Percentiles rank a stretch among this genome's conserved stretches.
Evolutionary conservation across 352 stramenopile species (phyloP).

Genomic region (Globisporangium polare): DNA sequence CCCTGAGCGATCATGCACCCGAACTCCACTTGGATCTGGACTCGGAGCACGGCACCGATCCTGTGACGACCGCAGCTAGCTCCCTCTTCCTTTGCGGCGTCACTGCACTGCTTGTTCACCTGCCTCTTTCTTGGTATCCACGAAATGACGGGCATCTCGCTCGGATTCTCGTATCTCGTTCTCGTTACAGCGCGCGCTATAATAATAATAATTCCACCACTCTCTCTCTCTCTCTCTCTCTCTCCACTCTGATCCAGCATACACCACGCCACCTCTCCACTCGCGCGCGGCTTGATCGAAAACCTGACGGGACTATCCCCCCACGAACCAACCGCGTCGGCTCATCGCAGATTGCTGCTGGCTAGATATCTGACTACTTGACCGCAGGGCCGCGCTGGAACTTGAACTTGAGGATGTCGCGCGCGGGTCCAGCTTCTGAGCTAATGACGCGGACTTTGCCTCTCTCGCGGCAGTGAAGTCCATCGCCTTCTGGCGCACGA

Average conservation of each 20-base stretch:
- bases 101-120: not conserved
- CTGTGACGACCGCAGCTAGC: not conserved
- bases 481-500: conserved; percentile 36
- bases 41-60: not conserved
- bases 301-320: not conserved
- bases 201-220: conserved; percentile 15
- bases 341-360: conserved; percentile 3
- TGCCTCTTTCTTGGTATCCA: not conserved
- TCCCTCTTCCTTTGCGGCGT: not conserved
- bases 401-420: not conserved
- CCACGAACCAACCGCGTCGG: not conserved
- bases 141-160: not conserved
- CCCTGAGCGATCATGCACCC: too few species aligned
- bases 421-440: conserved; percentile 4
- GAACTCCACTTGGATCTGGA: too few species aligned
- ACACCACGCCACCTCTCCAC: not conserved
- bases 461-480: conserved; percentile 24
- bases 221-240: not conserved
- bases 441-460: conserved; percentile 7
- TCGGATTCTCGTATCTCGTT: too few species aligned
- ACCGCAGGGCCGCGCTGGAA: not conserved
- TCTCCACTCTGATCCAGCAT: not conserved
- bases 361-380: conserved; percentile 6
- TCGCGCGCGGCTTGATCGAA: not conserved
- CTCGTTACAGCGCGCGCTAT: not conserved